Percentiles rank a stretch among this genome's conserved stretches.
Conservation (phyloP, 352 stramenopile genomes). For the Phytophthora ohioensis region DNA sequence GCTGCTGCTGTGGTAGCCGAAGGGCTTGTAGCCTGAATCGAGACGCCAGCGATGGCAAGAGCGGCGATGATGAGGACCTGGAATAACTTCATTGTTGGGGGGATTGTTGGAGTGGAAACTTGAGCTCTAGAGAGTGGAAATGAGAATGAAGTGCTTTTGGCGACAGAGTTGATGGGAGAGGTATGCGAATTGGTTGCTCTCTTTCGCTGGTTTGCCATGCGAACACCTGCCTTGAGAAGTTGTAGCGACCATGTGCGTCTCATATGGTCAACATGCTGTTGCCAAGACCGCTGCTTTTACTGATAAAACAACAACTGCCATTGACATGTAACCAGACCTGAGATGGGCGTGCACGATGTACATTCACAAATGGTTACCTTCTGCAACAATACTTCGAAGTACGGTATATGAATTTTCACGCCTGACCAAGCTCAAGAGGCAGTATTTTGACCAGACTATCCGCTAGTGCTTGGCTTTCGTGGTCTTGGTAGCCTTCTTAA, state of each 20-base stretch:
- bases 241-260: constrained; percentile 6
- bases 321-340: background rate
- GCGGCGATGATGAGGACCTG: constrained; percentile 38
- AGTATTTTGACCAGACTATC: background rate
- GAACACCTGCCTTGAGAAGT: constrained; percentile 14
- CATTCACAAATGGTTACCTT: too few species aligned
- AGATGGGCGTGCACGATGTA: too few species aligned
- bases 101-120: constrained; percentile 10
- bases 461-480: constrained; percentile 6
- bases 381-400: too few species aligned
- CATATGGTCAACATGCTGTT: constrained; percentile 22
- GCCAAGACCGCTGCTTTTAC: constrained; percentile 5
- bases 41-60: constrained; percentile 32
- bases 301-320: constrained; percentile 6
- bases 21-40: constrained; percentile 17
- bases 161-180: constrained; percentile 15
- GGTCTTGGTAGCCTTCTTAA: constrained; percentile 3
- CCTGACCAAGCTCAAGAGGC: too few species aligned
- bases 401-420: too few species aligned
- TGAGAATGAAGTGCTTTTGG: constrained; percentile 11
- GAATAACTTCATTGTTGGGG: constrained; percentile 42
- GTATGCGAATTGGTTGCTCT: background rate
- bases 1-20: constrained; percentile 4
- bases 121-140: constrained; percentile 25
- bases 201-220: constrained; percentile 18